A percentile compares a stretch with the other conserved stretches of the same genome.
phyloP scores from a whole-genome alignment of 1,284 basidiomycete genomes.

The Cystobasidiaceae sp. region DNA sequence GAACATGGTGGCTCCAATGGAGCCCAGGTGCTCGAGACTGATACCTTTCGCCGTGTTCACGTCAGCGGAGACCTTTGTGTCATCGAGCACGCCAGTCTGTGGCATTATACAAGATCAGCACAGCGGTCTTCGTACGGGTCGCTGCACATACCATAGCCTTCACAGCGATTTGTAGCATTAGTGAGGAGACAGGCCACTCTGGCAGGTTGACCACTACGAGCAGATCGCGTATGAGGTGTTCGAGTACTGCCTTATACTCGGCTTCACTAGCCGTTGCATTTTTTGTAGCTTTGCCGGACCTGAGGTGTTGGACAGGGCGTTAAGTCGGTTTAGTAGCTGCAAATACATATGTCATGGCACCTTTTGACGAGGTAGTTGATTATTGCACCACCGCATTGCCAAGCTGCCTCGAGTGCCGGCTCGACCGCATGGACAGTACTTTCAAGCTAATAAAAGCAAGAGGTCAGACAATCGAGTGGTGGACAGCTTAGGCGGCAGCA shows the following conservation, averaged over 20 bases:
- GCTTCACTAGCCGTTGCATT: slow-evolving; percentile 67
- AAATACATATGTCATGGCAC: slow-evolving; percentile 38
- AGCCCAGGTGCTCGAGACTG: slow-evolving; percentile 85
- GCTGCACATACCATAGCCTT: slow-evolving; percentile 66
- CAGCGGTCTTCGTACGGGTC: not conserved
- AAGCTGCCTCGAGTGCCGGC: slow-evolving; percentile 58
- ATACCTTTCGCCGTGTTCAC: slow-evolving; percentile 76
- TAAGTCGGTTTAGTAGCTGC: slow-evolving; percentile 38
- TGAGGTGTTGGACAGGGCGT: slow-evolving; percentile 36
- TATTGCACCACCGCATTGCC: slow-evolving; percentile 76
- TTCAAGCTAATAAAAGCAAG: slow-evolving; percentile 44
- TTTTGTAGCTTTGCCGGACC: slow-evolving; percentile 77
- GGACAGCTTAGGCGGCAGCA: too few relatives aligned
- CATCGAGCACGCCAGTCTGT: slow-evolving; percentile 70
- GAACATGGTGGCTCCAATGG: slow-evolving; percentile 78
- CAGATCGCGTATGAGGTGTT: slow-evolving; percentile 83
- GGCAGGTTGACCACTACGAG: slow-evolving; percentile 86
- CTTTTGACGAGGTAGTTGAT: slow-evolving; percentile 76
- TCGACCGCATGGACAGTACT: slow-evolving; percentile 44
- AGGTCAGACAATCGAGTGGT: not conserved
- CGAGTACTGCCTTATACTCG: slow-evolving; percentile 84
- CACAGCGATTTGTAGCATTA: slow-evolving; percentile 70
- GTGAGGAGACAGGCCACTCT: slow-evolving; percentile 89
- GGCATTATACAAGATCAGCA: slow-evolving; percentile 15
- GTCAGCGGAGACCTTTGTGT: slow-evolving; percentile 67